Conservation (phyloP, 192 early-diverging fungal genomes). For the Linnemannia zychae region DNA sequence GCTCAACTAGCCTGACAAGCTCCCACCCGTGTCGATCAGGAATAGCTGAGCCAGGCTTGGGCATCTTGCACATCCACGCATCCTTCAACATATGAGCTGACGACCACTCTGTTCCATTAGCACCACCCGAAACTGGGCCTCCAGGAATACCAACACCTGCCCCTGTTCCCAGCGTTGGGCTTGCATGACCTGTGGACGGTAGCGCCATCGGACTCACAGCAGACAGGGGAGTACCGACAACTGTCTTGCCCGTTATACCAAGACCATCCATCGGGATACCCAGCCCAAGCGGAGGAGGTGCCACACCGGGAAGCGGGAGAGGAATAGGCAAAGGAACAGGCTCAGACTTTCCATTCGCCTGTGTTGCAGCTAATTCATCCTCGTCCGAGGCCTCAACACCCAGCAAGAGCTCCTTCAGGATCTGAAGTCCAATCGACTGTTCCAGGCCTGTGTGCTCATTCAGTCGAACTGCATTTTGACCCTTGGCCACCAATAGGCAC, state of each 20-base stretch:
- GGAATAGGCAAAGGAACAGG: conserved; percentile 1
- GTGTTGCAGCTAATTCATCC: conserved; percentile 20
- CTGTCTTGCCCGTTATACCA: not conserved
- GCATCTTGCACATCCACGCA: conserved; percentile 53
- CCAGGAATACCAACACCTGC: not conserved
- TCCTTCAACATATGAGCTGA: conserved; percentile 19
- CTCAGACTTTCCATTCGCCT: conserved; percentile 16
- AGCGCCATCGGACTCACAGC: not conserved
- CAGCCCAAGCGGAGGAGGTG: conserved; percentile 20
- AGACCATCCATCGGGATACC: conserved; percentile 40
- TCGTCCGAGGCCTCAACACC: conserved; percentile 58
- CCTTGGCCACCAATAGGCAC: conserved; percentile 39
- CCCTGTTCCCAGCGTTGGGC: conserved; percentile 32
- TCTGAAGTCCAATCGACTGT: conserved; percentile 62
- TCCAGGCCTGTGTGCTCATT: conserved; percentile 56
- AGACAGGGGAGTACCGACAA: not conserved
- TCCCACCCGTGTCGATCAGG: conserved; percentile 61
- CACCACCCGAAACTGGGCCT: not conserved
- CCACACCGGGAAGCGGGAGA: not conserved
- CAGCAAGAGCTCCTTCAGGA: conserved; percentile 61
- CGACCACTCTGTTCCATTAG: conserved; percentile 16
- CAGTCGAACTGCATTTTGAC: conserved; percentile 43
- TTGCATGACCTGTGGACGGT: conserved; percentile 9
- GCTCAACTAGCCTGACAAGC: conserved; percentile 62
- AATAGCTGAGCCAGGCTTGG: conserved; percentile 29